These are phyloP conservation scores for Aspergillus chevalieri DNA, from an alignment of 2,329 filamentous ascomycete species.

Conservation along the genomic window DNA sequence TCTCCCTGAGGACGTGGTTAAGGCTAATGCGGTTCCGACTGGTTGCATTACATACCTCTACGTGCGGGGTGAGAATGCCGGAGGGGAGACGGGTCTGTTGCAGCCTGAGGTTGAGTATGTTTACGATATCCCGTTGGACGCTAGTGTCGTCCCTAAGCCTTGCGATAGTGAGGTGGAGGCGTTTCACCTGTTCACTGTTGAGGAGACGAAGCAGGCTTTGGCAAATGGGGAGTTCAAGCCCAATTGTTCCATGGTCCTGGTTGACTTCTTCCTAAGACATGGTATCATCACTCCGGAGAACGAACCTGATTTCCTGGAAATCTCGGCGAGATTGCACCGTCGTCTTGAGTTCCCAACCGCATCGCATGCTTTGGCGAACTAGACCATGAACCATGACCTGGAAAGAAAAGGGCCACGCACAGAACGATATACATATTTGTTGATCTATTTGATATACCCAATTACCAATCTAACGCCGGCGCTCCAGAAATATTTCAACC, in stretches of 20 bases:
- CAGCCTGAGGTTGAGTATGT: constrained; percentile 90
- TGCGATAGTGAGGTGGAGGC: constrained; percentile 84
- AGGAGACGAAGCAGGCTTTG: constrained; percentile 67
- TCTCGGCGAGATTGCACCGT: constrained; percentile 69
- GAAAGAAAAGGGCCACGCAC: neutral
- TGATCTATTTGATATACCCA: constrained; percentile 33
- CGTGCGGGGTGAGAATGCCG: constrained; percentile 66
- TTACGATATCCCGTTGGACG: constrained; percentile 76
- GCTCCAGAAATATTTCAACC: constrained; percentile 29
- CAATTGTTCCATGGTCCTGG: constrained; percentile 75
- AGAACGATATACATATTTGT: constrained; percentile 13
- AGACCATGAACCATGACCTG: constrained; percentile 4
- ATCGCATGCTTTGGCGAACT: constrained; percentile 15
- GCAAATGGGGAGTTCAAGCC: constrained; percentile 77
- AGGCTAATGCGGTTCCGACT: constrained; percentile 50
- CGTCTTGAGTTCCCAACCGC: constrained; percentile 72
- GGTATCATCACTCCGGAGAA: constrained; percentile 72
- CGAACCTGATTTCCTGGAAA: constrained; percentile 71
- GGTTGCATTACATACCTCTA: constrained; percentile 82
- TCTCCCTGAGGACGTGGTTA: constrained; percentile 64
- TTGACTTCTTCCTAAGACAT: constrained; percentile 87
- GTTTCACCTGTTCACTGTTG: constrained; percentile 70
- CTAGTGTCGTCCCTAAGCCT: constrained; percentile 63
- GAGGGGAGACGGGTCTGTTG: constrained; percentile 73
- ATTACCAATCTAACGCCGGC: constrained; percentile 37